Evolutionary conservation across 2,329 filamentous ascomycete species (phyloP).

Genomic region (Trichoderma arundinaceum): DNA sequence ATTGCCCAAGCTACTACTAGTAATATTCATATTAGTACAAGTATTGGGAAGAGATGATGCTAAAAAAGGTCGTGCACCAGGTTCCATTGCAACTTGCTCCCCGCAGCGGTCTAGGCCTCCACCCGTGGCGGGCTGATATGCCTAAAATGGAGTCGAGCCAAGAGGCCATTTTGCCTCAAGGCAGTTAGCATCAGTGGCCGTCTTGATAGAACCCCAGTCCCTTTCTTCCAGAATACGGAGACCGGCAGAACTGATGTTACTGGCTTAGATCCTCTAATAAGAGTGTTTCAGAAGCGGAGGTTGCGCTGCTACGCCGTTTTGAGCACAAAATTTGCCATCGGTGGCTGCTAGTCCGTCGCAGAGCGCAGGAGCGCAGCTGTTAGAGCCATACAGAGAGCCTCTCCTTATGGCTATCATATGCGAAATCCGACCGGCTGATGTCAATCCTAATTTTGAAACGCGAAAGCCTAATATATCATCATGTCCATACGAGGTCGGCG

Average conservation of each 20-base stretch:
- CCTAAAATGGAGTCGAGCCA: constrained; percentile 9
- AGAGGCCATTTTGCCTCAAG: not conserved
- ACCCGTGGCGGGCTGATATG: constrained; percentile 2
- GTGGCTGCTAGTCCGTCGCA: not conserved
- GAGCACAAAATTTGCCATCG: not conserved
- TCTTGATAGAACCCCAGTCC: not conserved
- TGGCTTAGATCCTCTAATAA: not conserved
- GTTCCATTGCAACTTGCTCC: not conserved
- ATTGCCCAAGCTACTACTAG: too few species aligned
- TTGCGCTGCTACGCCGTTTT: not conserved
- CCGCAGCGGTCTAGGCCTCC: constrained; percentile 14
- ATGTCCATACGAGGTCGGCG: not conserved
- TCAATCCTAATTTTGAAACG: constrained; percentile 12
- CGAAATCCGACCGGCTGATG: not conserved
- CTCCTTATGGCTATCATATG: too few species aligned
- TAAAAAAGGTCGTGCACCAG: too few species aligned
- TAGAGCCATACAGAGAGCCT: too few species aligned
- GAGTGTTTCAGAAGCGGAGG: not conserved
- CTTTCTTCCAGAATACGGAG: not conserved
- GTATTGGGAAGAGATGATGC: too few species aligned
- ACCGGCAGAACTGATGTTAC: not conserved
- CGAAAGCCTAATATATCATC: not conserved
- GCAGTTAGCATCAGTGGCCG: not conserved
- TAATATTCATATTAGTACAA: too few species aligned
- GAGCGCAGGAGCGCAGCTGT: too few species aligned